A percentile compares a stretch with the other conserved stretches of the same genome.
These are phyloP conservation scores for Hansfordia pulvinata DNA, from an alignment of 2,329 filamentous ascomycete species.

Conservation along the genomic window DNA sequence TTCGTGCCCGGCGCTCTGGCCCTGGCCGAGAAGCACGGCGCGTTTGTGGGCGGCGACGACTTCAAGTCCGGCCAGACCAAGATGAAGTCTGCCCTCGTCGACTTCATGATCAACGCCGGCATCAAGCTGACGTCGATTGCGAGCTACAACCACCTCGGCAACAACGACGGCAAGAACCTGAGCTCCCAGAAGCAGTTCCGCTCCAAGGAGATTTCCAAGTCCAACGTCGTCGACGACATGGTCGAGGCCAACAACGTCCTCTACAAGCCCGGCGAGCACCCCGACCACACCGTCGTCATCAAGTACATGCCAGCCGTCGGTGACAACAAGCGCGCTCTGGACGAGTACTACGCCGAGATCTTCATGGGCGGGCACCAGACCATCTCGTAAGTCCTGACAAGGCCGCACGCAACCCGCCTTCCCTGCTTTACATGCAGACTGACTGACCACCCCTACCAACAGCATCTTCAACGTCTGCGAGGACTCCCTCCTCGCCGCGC, in stretches of 20 bases:
- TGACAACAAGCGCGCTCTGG: conserved; percentile 96
- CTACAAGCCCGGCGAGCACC: conserved; percentile 86
- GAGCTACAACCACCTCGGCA: conserved; percentile 98
- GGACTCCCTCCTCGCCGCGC: conserved; percentile 90
- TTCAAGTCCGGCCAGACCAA: conserved; percentile 99
- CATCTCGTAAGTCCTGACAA: conserved; percentile 55
- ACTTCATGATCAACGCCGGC: conserved; percentile 96
- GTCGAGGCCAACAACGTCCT: conserved; percentile 87
- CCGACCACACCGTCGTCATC: conserved; percentile 97
- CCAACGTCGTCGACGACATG: conserved; percentile 99
- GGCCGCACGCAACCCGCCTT: background rate
- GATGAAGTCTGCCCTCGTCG: conserved; percentile 98
- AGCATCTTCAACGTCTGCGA: conserved; percentile 98
- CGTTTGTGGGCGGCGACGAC: conserved; percentile 95
- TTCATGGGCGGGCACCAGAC: conserved; percentile 98
- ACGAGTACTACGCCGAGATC: conserved; percentile 99
- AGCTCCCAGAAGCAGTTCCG: conserved; percentile 97
- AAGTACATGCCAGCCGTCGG: conserved; percentile 99
- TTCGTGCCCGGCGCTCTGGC: conserved; percentile 89
- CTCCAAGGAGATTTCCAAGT: conserved; percentile 99
- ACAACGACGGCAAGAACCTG: conserved; percentile 98
- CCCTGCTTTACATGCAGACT: conserved; percentile 2
- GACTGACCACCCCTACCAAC: conserved; percentile 4
- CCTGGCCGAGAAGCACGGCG: conserved; percentile 72
- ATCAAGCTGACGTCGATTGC: conserved; percentile 98